Percentiles rank a stretch among this genome's conserved stretches.
Evolutionary conservation across 2,329 filamentous ascomycete genomes (phyloP).

Genomic region (Hypoxylon sp.): DNA sequence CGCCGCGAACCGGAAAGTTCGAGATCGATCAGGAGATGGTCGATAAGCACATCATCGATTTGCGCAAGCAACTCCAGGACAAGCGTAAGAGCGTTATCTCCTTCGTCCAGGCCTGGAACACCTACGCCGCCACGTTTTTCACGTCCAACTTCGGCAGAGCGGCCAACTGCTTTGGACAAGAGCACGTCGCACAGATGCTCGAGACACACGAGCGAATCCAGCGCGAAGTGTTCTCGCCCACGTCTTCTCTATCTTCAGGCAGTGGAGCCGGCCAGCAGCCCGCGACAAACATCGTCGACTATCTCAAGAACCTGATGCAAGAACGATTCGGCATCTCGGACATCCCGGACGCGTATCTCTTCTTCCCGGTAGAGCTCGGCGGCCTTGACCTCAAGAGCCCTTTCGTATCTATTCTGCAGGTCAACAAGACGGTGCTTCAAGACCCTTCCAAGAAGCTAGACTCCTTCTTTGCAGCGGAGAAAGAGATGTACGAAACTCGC

Average conservation of each 20-base stretch:
- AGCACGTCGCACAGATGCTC: slow-evolving; percentile 65
- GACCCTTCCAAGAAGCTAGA: slow-evolving; percentile 47
- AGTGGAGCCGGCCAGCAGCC: slow-evolving; percentile 33
- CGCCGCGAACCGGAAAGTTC: slow-evolving; percentile 64
- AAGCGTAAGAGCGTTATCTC: slow-evolving; percentile 64
- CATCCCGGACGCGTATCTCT: slow-evolving; percentile 60
- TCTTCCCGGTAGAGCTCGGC: slow-evolving; percentile 60
- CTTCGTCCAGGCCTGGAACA: slow-evolving; percentile 64
- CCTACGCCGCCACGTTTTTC: slow-evolving; percentile 65
- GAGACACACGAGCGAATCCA: slow-evolving; percentile 63
- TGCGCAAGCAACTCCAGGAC: slow-evolving; percentile 65
- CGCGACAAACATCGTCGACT: slow-evolving; percentile 61
- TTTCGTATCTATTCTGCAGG: slow-evolving; percentile 57
- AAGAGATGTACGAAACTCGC: slow-evolving; percentile 51
- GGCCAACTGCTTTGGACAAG: slow-evolving; percentile 63
- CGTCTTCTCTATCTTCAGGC: slow-evolving; percentile 40
- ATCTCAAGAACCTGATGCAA: slow-evolving; percentile 64
- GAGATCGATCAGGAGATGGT: slow-evolving; percentile 70
- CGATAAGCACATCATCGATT: slow-evolving; percentile 68
- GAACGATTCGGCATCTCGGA: slow-evolving; percentile 62
- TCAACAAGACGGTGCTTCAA: slow-evolving; percentile 51
- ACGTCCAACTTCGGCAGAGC: slow-evolving; percentile 64
- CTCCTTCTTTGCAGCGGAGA: slow-evolving; percentile 51
- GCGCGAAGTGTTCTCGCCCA: slow-evolving; percentile 58
- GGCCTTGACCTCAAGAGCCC: slow-evolving; percentile 61